These are phyloP conservation scores for Pleurotus eryngii DNA, from an alignment of 768 basidiomycete genomes.

Conservation along the genomic window DNA sequence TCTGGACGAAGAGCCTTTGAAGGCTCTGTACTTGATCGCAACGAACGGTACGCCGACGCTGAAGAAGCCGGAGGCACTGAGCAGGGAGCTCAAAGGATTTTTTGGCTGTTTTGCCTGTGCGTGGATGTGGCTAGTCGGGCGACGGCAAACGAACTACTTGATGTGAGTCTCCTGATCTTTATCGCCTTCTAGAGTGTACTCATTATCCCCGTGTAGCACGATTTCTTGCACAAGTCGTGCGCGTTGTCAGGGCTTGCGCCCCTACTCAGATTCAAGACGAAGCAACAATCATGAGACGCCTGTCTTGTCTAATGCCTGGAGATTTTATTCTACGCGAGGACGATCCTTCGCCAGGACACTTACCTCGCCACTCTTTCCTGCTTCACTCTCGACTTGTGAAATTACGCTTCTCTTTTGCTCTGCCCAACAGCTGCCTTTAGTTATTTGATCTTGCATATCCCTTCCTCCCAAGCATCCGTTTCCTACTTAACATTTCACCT, in stretches of 20 bases:
- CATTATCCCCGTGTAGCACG: conserved; percentile 57
- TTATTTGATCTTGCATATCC: conserved; percentile 2
- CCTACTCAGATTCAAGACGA: conserved; percentile 75
- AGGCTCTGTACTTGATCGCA: conserved; percentile 93
- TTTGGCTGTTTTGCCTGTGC: conserved; percentile 96
- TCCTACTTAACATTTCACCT: neutral
- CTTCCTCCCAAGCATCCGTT: neutral
- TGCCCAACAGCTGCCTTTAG: conserved; percentile 1
- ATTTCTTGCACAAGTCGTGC: conserved; percentile 91
- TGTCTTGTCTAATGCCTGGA: neutral
- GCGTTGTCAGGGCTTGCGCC: conserved; percentile 79
- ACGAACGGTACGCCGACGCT: conserved; percentile 98
- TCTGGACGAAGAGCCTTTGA: conserved; percentile 91
- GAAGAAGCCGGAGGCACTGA: conserved; percentile 92
- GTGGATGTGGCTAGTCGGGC: conserved; percentile 95
- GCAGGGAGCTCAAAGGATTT: conserved; percentile 92
- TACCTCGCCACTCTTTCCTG: conserved; percentile 7
- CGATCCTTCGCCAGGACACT: conserved; percentile 10
- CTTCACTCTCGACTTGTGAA: neutral
- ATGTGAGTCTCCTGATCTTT: conserved; percentile 46
- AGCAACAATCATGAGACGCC: conserved; percentile 43
- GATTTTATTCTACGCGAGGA: neutral
- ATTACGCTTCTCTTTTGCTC: neutral
- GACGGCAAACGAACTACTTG: conserved; percentile 80
- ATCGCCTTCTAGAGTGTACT: conserved; percentile 3